phyloP scores from a whole-genome alignment of 768 basidiomycete genomes.

The Mycena chlorophos region DNA sequence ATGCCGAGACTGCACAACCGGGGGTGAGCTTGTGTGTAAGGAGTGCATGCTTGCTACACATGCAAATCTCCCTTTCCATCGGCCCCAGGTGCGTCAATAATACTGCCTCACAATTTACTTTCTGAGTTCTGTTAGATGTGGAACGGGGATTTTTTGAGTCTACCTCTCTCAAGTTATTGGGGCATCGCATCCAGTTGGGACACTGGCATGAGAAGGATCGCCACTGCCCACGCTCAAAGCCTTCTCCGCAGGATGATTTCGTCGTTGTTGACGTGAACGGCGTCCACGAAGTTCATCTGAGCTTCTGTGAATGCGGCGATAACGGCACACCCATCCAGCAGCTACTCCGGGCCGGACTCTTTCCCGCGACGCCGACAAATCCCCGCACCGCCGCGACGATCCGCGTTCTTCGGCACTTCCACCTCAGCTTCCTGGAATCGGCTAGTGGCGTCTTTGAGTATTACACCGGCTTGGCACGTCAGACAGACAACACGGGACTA shows the following conservation, averaged over 20 bases:
- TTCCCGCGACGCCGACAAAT: conserved; percentile 15
- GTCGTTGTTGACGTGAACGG: conserved; percentile 14
- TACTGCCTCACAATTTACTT: not conserved
- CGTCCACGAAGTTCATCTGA: conserved; percentile 13
- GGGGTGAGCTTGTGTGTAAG: conserved; percentile 4
- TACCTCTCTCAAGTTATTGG: conserved; percentile 7
- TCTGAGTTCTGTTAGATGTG: conserved; percentile 6
- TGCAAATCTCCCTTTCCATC: conserved; percentile 9
- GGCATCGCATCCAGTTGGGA: conserved; percentile 20
- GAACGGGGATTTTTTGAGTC: conserved; percentile 10
- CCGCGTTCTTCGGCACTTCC: conserved; percentile 12
- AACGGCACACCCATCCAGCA: conserved; percentile 5
- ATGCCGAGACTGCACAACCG: conserved; percentile 16
- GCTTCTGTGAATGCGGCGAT: conserved; percentile 19
- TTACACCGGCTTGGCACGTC: conserved; percentile 18
- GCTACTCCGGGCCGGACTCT: conserved; percentile 16
- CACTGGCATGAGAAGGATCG: conserved; percentile 2
- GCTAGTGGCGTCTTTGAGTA: conserved; percentile 22
- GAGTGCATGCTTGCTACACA: conserved; percentile 8
- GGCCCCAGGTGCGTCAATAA: conserved; percentile 16
- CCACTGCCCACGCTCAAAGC: not conserved
- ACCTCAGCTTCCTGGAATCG: conserved; percentile 14
- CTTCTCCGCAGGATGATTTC: conserved; percentile 6
- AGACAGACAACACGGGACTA: conserved; percentile 19
- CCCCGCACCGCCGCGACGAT: conserved; percentile 19